Percentiles rank a stretch among this genome's conserved stretches.
Conservation (phyloP, 495 filamentous ascomycete species). For the Aspergillus kassunensis region DNA sequence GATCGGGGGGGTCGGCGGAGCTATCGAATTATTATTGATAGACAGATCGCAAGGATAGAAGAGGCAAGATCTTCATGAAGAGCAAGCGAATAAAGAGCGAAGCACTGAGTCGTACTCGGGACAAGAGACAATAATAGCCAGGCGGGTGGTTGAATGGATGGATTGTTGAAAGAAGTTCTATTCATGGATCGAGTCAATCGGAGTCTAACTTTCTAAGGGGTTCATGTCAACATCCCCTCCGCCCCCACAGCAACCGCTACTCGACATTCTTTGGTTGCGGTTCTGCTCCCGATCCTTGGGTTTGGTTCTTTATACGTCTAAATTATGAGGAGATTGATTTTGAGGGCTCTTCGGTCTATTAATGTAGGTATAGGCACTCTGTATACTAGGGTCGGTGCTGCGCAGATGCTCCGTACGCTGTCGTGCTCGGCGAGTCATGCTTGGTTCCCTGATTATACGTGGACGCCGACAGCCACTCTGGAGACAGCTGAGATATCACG, state of each 20-base stretch:
- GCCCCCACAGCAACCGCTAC: conserved; percentile 23
- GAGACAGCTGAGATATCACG: no score
- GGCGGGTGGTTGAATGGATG: neutral
- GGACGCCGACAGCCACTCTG: no score
- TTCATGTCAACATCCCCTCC: conserved; percentile 18
- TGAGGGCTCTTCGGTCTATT: no score
- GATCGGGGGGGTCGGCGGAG: conserved; percentile 2
- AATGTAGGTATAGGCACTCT: no score
- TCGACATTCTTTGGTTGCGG: conserved; percentile 12
- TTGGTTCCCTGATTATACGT: no score
- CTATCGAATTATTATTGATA: conserved; percentile 8
- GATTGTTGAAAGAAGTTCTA: conserved; percentile 9
- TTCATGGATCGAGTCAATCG: neutral
- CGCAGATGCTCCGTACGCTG: no score
- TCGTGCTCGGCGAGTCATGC: no score
- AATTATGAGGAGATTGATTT: no score
- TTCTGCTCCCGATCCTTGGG: conserved; percentile 12
- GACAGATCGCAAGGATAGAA: conserved; percentile 10
- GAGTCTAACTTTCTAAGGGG: conserved; percentile 5
- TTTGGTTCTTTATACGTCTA: neutral
- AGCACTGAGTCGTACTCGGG: conserved; percentile 3
- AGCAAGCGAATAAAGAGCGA: conserved; percentile 8
- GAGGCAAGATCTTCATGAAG: conserved; percentile 17
- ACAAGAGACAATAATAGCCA: neutral
- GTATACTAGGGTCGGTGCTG: no score